Base-by-base conservation (phyloP, 176 grass and related monocot genomes). In the Secale cereale region DNA sequence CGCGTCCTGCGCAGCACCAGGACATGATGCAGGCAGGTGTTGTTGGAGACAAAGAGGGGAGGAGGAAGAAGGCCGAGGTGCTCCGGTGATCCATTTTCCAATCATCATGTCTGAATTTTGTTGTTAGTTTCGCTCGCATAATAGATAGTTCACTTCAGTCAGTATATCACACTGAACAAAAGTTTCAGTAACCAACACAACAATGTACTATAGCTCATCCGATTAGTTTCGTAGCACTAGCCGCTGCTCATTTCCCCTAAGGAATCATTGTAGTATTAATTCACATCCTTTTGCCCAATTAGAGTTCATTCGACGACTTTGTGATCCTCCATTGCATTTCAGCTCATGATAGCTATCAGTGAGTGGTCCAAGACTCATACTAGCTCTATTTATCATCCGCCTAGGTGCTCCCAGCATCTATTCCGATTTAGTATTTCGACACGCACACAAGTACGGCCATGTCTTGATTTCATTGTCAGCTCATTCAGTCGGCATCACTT, bases 21-120 rank as follows among this genome's bases (percentile, higher is more conserved):
- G n/a, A n/a, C n/a, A n/a, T n/a, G n/a, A n/a, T n/a, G n/a, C n/a
- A n/a, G n/a, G n/a, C n/a, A n/a, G n/a, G n/a, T n/a, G n/a, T n/a
- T n/a, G n/a, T n/a, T n/a, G n/a, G n/a, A n/a, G n/a, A n/a, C n/a
- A n/a, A n/a, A n/a, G n/a, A n/a, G n/a, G n/a, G 93, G 81, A 90
- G 91, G 81, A 94, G 87, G 46, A 88, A 71, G 81, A 39, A 35
- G 33, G 5, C 75, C 23, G 72, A 85, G 60, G 87, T 84, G 57
- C 74, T 87, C 63, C 22, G 26, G 35, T 81, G 92, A 94, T 78
- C 50, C 75, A 76, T 48, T 17, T 28, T 81, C 17, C 13, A 33
- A 4, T 4, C 32, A 8, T 76, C 64, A 39, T 86, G 33, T 28
- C 60, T 78, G 11, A 70, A 64, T 83, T 85, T 76, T 30, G 62